Conservation (phyloP, 1,284 basidiomycete species). For the Phellopilus nigrolimitatus region DNA sequence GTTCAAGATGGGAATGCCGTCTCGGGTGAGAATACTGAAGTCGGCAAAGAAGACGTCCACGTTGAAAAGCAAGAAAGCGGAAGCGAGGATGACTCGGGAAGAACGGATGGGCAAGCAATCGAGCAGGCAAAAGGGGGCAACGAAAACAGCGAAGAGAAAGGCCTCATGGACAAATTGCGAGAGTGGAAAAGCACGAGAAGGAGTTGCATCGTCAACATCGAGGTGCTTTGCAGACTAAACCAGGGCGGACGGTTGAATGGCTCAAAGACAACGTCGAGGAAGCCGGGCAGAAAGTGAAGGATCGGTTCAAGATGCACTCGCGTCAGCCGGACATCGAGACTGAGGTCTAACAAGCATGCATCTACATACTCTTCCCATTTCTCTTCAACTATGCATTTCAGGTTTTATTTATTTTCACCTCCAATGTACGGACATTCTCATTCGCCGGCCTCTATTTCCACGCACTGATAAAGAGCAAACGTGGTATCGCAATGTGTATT, state of each 20-base stretch:
- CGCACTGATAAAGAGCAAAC: too few species aligned
- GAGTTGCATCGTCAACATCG: constrained; percentile 44
- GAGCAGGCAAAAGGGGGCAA: constrained; percentile 32
- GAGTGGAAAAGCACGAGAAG: constrained; percentile 37
- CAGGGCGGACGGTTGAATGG: constrained; percentile 48
- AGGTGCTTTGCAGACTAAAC: constrained; percentile 46
- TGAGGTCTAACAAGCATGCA: constrained; percentile 32
- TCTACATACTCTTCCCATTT: background rate
- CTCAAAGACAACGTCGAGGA: constrained; percentile 39
- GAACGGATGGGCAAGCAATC: constrained; percentile 30
- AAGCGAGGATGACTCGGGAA: too few species aligned
- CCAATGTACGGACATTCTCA: too few species aligned
- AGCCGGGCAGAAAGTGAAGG: constrained; percentile 29
- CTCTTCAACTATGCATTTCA: too few species aligned
- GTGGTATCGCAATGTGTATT: background rate
- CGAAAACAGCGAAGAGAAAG: constrained; percentile 34
- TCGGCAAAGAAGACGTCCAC: constrained; percentile 38
- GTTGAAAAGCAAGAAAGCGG: constrained; percentile 39
- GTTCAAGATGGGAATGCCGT: constrained; percentile 4
- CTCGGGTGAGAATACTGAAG: constrained; percentile 26
- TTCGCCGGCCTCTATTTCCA: too few species aligned
- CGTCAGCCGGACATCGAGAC: constrained; percentile 34
- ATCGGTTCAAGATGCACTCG: constrained; percentile 32
- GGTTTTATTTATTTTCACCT: too few species aligned
- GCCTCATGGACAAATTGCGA: constrained; percentile 29